These are phyloP conservation scores for Fusarium mexicanum DNA, from an alignment of 2,329 filamentous ascomycete genomes.

Conservation along the genomic window DNA sequence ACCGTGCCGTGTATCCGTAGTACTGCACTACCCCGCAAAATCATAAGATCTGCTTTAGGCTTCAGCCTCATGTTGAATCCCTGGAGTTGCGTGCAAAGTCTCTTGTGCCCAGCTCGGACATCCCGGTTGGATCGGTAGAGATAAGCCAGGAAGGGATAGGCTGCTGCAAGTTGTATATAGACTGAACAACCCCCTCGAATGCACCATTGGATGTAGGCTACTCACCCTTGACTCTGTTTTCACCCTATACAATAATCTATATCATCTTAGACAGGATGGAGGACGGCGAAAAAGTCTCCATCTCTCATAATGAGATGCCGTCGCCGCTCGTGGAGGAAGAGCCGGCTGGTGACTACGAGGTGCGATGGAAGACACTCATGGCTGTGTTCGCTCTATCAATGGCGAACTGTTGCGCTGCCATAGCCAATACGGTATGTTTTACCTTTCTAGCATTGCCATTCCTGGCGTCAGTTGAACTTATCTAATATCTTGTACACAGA, in stretches of 20 bases:
- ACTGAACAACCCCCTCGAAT: background rate
- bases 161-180: background rate
- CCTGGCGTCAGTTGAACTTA: background rate
- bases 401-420: background rate
- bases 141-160: fast-evolving
- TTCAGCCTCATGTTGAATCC: background rate
- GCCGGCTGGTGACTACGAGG: background rate
- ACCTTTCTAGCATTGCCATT: too few relatives aligned
- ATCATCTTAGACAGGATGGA: background rate
- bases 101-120: background rate
- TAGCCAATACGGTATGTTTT: background rate
- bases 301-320: background rate
- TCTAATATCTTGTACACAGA: background rate
- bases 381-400: background rate
- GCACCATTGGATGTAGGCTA: background rate
- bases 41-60: background rate
- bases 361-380: background rate
- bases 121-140: background rate
- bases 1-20: background rate
- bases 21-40: background rate
- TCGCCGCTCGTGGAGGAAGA: background rate
- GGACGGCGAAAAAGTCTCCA: background rate
- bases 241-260: background rate
- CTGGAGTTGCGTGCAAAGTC: background rate
- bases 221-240: background rate